These are phyloP conservation scores for Erysimum cheiri DNA, from an alignment of 441 rosid species.

Conservation along the genomic window DNA sequence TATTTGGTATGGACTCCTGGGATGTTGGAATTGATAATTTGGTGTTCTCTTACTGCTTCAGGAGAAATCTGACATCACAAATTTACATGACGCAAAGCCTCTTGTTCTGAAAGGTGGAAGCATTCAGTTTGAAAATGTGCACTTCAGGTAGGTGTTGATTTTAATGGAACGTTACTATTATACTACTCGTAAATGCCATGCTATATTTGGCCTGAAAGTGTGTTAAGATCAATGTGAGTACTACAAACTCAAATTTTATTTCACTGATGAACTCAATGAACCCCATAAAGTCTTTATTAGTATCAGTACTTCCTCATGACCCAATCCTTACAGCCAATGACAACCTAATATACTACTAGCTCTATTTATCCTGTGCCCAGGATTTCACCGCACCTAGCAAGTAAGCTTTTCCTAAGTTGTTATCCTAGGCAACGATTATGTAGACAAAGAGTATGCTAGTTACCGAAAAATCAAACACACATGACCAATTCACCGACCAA, in stretches of 20 bases:
- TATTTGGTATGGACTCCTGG: slow-evolving; percentile 16
- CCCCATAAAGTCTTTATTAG: not conserved
- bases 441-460: not conserved
- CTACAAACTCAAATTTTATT: slow-evolving; percentile 11
- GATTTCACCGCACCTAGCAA: not conserved
- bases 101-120: slow-evolving; percentile 73
- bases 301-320: not conserved
- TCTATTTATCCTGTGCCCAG: not conserved
- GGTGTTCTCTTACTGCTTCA: slow-evolving; percentile 49
- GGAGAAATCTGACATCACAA: slow-evolving; percentile 82
- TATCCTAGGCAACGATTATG: slow-evolving; percentile 1
- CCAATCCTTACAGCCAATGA: not conserved
- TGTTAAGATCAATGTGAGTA: not conserved
- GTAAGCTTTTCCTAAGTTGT: not conserved
- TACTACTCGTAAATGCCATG: slow-evolving; percentile 16
- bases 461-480: slow-evolving; percentile 2
- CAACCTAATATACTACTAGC: slow-evolving; percentile 1
- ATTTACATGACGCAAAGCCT: slow-evolving; percentile 63
- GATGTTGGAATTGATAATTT: slow-evolving; percentile 11
- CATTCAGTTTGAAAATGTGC: slow-evolving; percentile 80
- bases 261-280: slow-evolving; percentile 7
- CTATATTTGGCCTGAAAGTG: not conserved
- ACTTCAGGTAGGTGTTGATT: slow-evolving; percentile 71
- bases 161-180: slow-evolving; percentile 24
- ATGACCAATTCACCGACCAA: not conserved